Percentiles rank a stretch among this genome's conserved stretches.
Evolutionary conservation across 1,284 basidiomycete species (phyloP).

Genomic region (Cystobasidiaceae sp.): DNA sequence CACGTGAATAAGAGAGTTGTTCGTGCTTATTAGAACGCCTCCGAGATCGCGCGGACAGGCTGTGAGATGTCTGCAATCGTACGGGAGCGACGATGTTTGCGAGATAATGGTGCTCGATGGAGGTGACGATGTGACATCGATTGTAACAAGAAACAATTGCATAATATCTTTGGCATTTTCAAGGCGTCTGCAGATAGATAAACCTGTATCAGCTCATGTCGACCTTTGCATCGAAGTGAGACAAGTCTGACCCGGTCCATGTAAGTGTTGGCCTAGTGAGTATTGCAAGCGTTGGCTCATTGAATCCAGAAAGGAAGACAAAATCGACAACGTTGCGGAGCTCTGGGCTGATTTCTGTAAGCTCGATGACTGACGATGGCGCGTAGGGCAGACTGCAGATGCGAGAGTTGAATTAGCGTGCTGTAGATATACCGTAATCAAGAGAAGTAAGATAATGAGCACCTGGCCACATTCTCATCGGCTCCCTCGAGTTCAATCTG

Average conservation of each 20-base stretch:
- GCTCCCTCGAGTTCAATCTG: constrained; percentile 77
- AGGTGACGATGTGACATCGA: constrained; percentile 63
- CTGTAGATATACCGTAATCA: too few species aligned
- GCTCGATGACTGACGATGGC: constrained; percentile 76
- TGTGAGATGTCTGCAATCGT: constrained; percentile 69
- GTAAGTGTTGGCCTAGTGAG: constrained; percentile 80
- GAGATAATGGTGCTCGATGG: constrained; percentile 63
- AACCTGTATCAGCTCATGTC: background rate
- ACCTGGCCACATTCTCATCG: constrained; percentile 64
- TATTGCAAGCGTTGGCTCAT: constrained; percentile 87
- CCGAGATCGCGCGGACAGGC: constrained; percentile 77
- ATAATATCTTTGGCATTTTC: constrained; percentile 78
- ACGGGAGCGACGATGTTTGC: constrained; percentile 71
- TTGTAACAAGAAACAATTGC: constrained; percentile 76
- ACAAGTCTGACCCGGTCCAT: constrained; percentile 53
- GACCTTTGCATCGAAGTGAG: background rate
- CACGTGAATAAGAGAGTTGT: constrained; percentile 80
- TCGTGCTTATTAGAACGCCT: constrained; percentile 73
- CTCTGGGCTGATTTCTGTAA: constrained; percentile 58
- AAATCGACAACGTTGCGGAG: constrained; percentile 83
- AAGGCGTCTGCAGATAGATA: constrained; percentile 58
- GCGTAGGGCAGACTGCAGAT: constrained; percentile 45
- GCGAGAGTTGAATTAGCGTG: too few species aligned
- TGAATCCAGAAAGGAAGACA: constrained; percentile 86
- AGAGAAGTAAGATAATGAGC: too few species aligned